These are phyloP conservation scores for Hemisphaericaspora xylanilytica DNA, from an alignment of 1,139 yeast genomes.

Conservation along the genomic window DNA sequence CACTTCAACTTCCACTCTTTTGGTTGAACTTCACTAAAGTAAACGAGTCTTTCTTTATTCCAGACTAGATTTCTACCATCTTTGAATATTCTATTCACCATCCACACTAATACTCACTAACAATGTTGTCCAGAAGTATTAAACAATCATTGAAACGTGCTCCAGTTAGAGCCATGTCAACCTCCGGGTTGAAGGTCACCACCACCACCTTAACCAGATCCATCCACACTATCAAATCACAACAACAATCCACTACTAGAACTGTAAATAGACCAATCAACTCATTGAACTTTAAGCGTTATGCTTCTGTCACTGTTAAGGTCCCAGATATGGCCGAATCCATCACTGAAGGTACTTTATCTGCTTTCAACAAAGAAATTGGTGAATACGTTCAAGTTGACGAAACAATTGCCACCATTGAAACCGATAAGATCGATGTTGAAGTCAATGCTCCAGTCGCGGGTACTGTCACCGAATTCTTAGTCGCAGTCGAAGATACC, in stretches of 20 bases:
- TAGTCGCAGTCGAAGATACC: constrained; percentile 83
- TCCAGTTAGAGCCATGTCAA: constrained; percentile 6
- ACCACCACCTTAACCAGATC: constrained; percentile 12
- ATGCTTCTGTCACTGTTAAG: constrained; percentile 58
- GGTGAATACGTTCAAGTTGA: constrained; percentile 89
- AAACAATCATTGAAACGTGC: constrained; percentile 16
- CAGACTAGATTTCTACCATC: not conserved
- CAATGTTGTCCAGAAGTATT: constrained; percentile 18
- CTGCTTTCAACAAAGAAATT: constrained; percentile 72
- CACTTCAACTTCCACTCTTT: not conserved
- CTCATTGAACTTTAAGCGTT: constrained; percentile 29
- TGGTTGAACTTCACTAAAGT: not conserved
- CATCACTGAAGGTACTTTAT: constrained; percentile 92
- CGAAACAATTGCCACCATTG: constrained; percentile 93
- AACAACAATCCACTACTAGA: constrained; percentile 4
- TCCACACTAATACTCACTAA: not conserved
- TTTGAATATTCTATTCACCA: too few species aligned
- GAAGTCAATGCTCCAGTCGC: constrained; percentile 99
- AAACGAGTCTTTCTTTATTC: not conserved
- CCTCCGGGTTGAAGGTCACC: constrained; percentile 11
- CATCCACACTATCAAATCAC: constrained; percentile 6
- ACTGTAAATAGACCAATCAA: constrained; percentile 4
- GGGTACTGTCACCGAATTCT: constrained; percentile 88
- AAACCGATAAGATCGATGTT: constrained; percentile 98
- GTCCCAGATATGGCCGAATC: constrained; percentile 99